phyloP scores from a whole-genome alignment of 805 yeast genomes.

The Candida incommunis region DNA sequence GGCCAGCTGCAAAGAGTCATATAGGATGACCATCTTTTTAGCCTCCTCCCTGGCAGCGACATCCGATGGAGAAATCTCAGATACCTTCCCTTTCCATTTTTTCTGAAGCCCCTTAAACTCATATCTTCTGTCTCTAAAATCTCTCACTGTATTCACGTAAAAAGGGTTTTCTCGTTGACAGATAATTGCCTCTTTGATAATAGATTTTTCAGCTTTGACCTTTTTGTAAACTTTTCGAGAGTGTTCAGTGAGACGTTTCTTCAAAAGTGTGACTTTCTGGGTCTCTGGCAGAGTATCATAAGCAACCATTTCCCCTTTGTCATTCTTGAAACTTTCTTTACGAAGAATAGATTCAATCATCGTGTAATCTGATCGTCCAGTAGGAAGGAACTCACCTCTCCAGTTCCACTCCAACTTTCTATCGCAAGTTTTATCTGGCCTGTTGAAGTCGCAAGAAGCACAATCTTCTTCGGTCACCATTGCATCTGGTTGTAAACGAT shows the following conservation, averaged over 20 bases:
- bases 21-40: conserved; percentile 79
- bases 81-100: conserved; percentile 77
- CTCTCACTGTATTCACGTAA: conserved; percentile 86
- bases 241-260: conserved; percentile 68
- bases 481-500: conserved; percentile 94
- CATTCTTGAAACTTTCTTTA: conserved; percentile 34
- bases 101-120: conserved; percentile 90
- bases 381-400: conserved; percentile 94
- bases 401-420: conserved; percentile 90
- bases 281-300: conserved; percentile 66
- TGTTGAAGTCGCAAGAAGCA: conserved; percentile 92
- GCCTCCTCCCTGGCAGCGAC: conserved; percentile 71
- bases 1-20: conserved; percentile 91
- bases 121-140: conserved; percentile 89
- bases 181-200: conserved; percentile 82
- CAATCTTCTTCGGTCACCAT: conserved; percentile 92
- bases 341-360: conserved; percentile 78
- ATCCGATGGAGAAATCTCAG: conserved; percentile 39
- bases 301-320: conserved; percentile 11
- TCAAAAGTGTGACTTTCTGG: conserved; percentile 65
- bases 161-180: conserved; percentile 98
- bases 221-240: conserved; percentile 76
- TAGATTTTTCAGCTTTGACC: conserved; percentile 66
- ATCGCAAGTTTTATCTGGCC: conserved; percentile 91
- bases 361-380: conserved; percentile 78